These are phyloP conservation scores for Tylopilus cervinicoccineus DNA, from an alignment of 768 basidiomycete genomes.

Conservation along the genomic window DNA sequence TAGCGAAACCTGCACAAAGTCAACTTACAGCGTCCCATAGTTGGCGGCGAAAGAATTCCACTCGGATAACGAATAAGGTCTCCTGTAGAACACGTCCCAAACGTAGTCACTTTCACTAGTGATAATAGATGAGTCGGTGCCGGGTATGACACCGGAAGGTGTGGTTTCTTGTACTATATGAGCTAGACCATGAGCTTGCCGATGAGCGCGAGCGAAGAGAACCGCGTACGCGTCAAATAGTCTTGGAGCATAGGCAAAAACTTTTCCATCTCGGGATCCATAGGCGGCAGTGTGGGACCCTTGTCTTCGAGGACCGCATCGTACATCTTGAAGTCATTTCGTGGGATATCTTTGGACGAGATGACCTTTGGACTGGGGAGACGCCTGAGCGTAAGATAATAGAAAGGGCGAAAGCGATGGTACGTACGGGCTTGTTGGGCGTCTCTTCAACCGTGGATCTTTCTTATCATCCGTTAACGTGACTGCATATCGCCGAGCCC, in stretches of 20 bases:
- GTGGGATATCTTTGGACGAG: conserved; percentile 46
- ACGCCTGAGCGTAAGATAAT: not conserved
- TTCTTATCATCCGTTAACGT: conserved; percentile 17
- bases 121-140: not conserved
- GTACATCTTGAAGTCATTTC: conserved; percentile 59
- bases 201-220: not conserved
- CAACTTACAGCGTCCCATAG: conserved; percentile 60
- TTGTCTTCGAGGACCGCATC: conserved; percentile 57
- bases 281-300: conserved; percentile 24
- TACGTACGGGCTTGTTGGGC: conserved; percentile 43
- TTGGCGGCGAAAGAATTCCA: conserved; percentile 54
- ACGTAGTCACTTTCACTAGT: conserved; percentile 59
- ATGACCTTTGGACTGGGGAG: conserved; percentile 49
- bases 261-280: conserved; percentile 68
- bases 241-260: conserved; percentile 76
- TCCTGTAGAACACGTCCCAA: conserved; percentile 81
- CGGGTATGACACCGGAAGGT: conserved; percentile 8
- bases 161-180: conserved; percentile 26
- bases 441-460: conserved; percentile 16
- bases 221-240: conserved; percentile 56
- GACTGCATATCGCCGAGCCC: conserved; percentile 50
- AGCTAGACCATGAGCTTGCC: not conserved
- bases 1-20: not conserved
- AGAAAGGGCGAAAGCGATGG: not conserved
- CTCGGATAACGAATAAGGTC: conserved; percentile 54